Evolutionary conservation across 257 asterid species (phyloP).

Genomic region (Linaria vulgaris): DNA sequence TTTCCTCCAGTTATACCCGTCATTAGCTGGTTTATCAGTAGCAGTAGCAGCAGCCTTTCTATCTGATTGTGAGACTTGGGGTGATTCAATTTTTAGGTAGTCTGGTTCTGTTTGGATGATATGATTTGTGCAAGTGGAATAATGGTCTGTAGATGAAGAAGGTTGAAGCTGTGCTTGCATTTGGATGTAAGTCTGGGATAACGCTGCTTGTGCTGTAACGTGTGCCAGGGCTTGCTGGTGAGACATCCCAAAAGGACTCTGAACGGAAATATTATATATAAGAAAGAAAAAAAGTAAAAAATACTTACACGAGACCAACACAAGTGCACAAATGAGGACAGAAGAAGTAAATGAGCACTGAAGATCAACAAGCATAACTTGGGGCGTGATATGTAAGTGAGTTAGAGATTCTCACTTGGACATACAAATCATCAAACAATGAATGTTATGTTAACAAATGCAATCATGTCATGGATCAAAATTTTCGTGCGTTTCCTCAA

Average conservation of each 20-base stretch:
- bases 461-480: no score
- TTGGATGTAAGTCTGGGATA: constrained; percentile 59
- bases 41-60: constrained; percentile 32
- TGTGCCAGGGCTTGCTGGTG: constrained; percentile 97
- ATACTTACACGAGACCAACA: background rate
- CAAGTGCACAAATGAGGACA: no score
- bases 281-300: no score
- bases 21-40: constrained; percentile 64
- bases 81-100: constrained; percentile 35
- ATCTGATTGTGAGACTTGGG: constrained; percentile 55
- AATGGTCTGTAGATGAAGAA: constrained; percentile 28
- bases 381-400: no score
- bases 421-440: no score
- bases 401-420: no score
- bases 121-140: constrained; percentile 25
- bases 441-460: no score
- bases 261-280: no score
- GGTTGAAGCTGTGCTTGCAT: constrained; percentile 53
- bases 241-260: constrained; percentile 99
- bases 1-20: constrained; percentile 98
- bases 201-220: constrained; percentile 93
- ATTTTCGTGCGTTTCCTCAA: no score
- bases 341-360: no score
- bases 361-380: no score
- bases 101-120: constrained; percentile 31